A percentile compares a stretch with the other conserved stretches of the same genome.
Conservation (phyloP, 306 rosid genomes). For the Quercus parvula region DNA sequence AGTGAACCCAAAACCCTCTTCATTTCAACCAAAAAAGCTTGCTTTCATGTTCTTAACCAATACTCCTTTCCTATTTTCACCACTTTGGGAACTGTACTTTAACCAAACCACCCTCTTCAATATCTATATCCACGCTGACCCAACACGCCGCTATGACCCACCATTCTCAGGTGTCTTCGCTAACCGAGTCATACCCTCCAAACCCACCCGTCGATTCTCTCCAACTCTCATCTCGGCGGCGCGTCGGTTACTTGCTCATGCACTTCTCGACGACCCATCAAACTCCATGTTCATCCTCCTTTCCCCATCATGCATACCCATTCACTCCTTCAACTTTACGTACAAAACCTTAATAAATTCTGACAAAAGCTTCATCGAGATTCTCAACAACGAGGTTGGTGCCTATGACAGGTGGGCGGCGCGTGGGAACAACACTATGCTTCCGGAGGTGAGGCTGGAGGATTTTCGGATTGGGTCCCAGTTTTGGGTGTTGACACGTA, state of each 20-base stretch:
- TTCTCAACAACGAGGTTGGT: slow-evolving; percentile 35
- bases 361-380: slow-evolving; percentile 65
- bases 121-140: slow-evolving; percentile 71
- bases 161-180: slow-evolving; percentile 58
- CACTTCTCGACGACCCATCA: slow-evolving; percentile 47
- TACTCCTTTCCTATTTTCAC: slow-evolving; percentile 58
- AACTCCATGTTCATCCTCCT: slow-evolving; percentile 60
- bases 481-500: slow-evolving; percentile 68
- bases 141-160: slow-evolving; percentile 32
- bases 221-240: slow-evolving; percentile 52
- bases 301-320: slow-evolving; percentile 61
- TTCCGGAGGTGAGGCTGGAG: slow-evolving; percentile 52
- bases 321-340: slow-evolving; percentile 64
- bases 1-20: slow-evolving; percentile 34
- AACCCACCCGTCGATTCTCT: slow-evolving; percentile 35
- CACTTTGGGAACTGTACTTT: slow-evolving; percentile 62
- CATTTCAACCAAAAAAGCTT: slow-evolving; percentile 25
- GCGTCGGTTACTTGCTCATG: slow-evolving; percentile 57
- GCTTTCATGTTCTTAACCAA: slow-evolving; percentile 72
- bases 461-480: slow-evolving; percentile 71
- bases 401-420: slow-evolving; percentile 60
- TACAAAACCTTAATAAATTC: slow-evolving; percentile 33
- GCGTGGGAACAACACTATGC: slow-evolving; percentile 59
- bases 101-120: slow-evolving; percentile 34
- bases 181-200: slow-evolving; percentile 46